Base-by-base conservation (phyloP, 1,284 basidiomycete genomes). In the Anthracocystis panici-leucophaei region DNA sequence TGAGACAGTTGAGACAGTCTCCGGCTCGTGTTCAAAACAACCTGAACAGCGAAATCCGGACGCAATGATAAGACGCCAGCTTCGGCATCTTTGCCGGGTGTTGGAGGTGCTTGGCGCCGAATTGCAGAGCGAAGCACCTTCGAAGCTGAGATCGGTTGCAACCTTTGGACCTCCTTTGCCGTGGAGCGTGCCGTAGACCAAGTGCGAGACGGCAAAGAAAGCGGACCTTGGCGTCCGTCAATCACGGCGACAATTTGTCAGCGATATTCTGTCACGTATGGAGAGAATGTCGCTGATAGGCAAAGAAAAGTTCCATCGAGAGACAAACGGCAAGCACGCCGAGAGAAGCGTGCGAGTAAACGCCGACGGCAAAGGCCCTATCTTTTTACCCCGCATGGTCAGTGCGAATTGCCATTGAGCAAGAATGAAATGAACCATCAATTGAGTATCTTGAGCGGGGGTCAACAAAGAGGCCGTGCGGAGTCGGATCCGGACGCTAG, bases 31-130 rank as follows among this genome's bases (percentile, higher is more conserved):
- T n/a, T 16, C 29, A 12, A 48, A 31, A n/a, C 46, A n/a, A 25
- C n/a, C 25, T 46, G 27, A 12, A 31, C 29, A 46, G 46, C 46
- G 6, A 48, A 48, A 29, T 29, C 27, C 27, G 27, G 27, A 25
- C 23, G 14, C 23, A 25, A 27, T 18, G 48, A 33, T 49, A 49
- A 31, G 44, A 27, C 44, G 10, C 12, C 20, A 12, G 44, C 48
- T 11, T 49, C 48, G 48, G 48, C 27, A 31, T 25, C 2, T 31
- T 31, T 31, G 27, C 27, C n/a, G 48, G 29, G 31, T 49, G n/a
- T 31, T 20, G 4, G 10, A 49, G 27, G 27, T 33, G 48, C 27
- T 49, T 49, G 48, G 48, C 48, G 29, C 48, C 48, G 48, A 49
- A 27, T 12, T 8, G 10, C 46, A 16, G 9, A 31, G 48, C 48